Percentiles rank a stretch among this genome's conserved stretches.
phyloP scores from a whole-genome alignment of 1,284 basidiomycete species.

The Singerocomus rubriflavus region DNA sequence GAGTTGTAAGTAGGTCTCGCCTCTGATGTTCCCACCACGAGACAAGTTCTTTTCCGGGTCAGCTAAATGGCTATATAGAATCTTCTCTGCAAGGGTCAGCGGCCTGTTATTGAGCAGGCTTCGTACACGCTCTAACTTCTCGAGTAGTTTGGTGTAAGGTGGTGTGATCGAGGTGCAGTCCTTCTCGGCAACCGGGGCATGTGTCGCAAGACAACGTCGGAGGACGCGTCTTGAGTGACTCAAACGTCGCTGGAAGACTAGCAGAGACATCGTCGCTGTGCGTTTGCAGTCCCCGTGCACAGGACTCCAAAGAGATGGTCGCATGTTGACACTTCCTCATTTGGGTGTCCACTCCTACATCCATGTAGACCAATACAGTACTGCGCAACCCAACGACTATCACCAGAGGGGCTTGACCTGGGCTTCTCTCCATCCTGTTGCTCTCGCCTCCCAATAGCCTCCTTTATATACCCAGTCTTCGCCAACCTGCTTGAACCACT shows the following conservation, averaged over 20 bases:
- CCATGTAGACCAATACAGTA: too few relatives aligned
- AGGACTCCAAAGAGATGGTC: too few relatives aligned
- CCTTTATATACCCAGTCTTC: conserved; percentile 75
- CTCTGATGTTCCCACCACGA: conserved; percentile 69
- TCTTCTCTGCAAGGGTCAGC: conserved; percentile 95
- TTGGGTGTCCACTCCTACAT: background rate
- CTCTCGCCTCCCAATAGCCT: conserved; percentile 80
- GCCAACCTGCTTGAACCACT: conserved; percentile 71
- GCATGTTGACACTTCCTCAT: conserved; percentile 7
- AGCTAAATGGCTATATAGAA: conserved; percentile 90
- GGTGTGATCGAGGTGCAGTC: conserved; percentile 84
- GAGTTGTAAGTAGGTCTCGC: conserved; percentile 89
- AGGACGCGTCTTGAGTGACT: conserved; percentile 12
- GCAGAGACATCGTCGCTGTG: conserved; percentile 15
- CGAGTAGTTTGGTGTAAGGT: conserved; percentile 77
- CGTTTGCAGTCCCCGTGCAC: too few relatives aligned
- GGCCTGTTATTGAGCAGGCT: conserved; percentile 66
- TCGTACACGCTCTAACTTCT: conserved; percentile 75
- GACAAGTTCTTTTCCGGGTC: conserved; percentile 76
- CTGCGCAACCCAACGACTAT: conserved; percentile 18
- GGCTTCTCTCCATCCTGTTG: conserved; percentile 56
- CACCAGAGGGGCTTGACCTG: conserved; percentile 60
- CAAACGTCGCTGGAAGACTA: conserved; percentile 17
- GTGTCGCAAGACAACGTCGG: conserved; percentile 49
- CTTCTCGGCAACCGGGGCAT: conserved; percentile 52